phyloP scores from a whole-genome alignment of 768 basidiomycete genomes.

The Coprinellus micaceus region DNA sequence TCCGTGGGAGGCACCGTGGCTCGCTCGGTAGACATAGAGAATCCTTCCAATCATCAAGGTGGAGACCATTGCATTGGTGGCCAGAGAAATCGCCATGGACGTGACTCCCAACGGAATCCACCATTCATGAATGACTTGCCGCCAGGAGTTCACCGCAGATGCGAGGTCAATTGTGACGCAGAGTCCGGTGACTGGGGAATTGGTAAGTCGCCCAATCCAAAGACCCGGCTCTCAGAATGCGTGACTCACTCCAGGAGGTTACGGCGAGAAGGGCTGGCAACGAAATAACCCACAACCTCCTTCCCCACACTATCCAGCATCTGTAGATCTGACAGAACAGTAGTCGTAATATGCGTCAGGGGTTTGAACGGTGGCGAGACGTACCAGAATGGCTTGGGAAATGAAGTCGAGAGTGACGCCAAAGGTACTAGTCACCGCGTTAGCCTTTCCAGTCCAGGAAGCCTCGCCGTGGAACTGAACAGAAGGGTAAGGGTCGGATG shows the following conservation, averaged over 20 bases:
- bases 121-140: neutral
- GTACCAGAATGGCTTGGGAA: neutral
- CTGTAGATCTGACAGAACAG: neutral
- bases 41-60: neutral
- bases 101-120: neutral
- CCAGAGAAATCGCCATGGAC: neutral
- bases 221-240: neutral
- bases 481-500: neutral
- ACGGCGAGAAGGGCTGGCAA: neutral
- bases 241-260: neutral
- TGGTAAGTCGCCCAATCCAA: neutral
- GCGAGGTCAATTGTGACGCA: neutral
- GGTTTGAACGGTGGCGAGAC: neutral
- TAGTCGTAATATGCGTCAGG: neutral
- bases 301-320: conserved; percentile 1
- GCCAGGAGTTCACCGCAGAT: neutral
- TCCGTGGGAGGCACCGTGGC: neutral
- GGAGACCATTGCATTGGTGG: neutral
- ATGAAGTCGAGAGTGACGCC: neutral
- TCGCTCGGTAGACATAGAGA: neutral
- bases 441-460: neutral
- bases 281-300: neutral
- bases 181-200: neutral
- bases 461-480: neutral
- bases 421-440: neutral